phyloP scores from a whole-genome alignment of 768 basidiomycete genomes.

The Cyathus striatus region DNA sequence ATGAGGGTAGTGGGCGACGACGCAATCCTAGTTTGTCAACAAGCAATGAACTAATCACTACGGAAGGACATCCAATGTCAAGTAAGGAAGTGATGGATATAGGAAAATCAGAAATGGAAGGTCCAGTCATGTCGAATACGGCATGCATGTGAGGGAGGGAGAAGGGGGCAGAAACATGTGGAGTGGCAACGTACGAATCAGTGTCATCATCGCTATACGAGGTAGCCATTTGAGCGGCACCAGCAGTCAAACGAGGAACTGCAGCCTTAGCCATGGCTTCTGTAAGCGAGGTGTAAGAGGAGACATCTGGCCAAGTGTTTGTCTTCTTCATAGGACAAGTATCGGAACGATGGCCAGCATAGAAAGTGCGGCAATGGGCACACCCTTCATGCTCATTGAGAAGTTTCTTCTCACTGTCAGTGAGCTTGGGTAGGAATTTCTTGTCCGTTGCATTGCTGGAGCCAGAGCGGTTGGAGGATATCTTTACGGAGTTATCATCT shows the following conservation, averaged over 20 bases:
- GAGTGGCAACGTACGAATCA: not conserved
- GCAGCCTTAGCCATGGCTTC: not conserved
- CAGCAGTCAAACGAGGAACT: not conserved
- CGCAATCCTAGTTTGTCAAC: slow-evolving; percentile 3
- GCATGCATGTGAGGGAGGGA: not conserved
- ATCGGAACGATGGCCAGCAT: not conserved
- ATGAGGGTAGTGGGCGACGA: slow-evolving; percentile 11
- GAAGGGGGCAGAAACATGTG: not conserved
- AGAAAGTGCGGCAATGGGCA: not conserved
- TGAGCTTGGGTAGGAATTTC: slow-evolving; percentile 1
- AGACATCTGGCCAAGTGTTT: not conserved
- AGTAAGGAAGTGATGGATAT: slow-evolving; percentile 5
- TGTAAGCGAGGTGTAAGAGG: not conserved
- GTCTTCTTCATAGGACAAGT: not conserved
- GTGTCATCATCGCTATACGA: not conserved
- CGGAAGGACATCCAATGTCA: slow-evolving; percentile 9
- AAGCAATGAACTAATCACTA: slow-evolving; percentile 7
- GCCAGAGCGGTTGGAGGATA: no score
- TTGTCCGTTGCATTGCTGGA: no score
- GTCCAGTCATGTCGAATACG: not conserved
- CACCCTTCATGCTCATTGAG: not conserved
- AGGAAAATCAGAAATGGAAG: not conserved
- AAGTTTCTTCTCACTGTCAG: not conserved
- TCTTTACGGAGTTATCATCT: no score
- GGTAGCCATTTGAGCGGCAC: not conserved